Evolutionary conservation across 2,329 filamentous ascomycete genomes (phyloP).

Genomic region (Neopestalotiopsis clavispora): DNA sequence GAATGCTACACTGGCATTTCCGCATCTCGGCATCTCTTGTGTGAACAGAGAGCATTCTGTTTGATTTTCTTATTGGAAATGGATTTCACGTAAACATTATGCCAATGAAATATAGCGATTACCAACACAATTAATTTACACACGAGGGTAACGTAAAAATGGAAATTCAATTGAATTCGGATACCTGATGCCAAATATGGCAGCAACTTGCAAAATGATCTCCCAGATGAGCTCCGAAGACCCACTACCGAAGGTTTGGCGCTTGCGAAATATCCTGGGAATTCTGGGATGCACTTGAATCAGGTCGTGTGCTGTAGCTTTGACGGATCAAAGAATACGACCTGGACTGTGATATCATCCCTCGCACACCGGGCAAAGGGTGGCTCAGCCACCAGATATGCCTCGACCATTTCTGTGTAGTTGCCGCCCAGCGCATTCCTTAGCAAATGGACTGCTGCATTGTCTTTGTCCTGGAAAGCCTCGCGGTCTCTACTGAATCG

Average conservation of each 20-base stretch:
- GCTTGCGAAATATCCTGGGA: background rate
- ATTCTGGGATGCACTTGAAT: background rate
- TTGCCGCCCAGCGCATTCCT: conserved; percentile 79
- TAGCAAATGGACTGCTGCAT: conserved; percentile 77
- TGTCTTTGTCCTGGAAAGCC: conserved; percentile 72
- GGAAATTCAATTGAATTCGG: too few species aligned
- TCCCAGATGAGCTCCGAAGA: background rate
- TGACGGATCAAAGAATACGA: conserved; percentile 69
- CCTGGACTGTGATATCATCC: conserved; percentile 84
- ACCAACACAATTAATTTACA: background rate
- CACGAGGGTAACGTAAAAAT: background rate
- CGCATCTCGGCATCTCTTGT: background rate
- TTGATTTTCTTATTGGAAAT: too few species aligned
- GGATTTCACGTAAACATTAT: background rate
- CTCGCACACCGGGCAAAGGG: conserved; percentile 66
- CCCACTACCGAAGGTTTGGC: background rate
- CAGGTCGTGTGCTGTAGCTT: background rate
- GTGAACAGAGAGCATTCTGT: too few species aligned
- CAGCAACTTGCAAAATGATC: background rate
- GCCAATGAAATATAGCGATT: background rate
- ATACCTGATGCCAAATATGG: background rate
- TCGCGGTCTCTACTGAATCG: conserved; percentile 59
- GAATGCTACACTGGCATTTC: background rate
- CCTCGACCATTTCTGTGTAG: conserved; percentile 72
- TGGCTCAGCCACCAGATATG: conserved; percentile 70